Percentiles rank a stretch among this genome's conserved stretches.
phyloP scores from a whole-genome alignment of 805 yeast species.

The Debaryomyces tyrocola region DNA sequence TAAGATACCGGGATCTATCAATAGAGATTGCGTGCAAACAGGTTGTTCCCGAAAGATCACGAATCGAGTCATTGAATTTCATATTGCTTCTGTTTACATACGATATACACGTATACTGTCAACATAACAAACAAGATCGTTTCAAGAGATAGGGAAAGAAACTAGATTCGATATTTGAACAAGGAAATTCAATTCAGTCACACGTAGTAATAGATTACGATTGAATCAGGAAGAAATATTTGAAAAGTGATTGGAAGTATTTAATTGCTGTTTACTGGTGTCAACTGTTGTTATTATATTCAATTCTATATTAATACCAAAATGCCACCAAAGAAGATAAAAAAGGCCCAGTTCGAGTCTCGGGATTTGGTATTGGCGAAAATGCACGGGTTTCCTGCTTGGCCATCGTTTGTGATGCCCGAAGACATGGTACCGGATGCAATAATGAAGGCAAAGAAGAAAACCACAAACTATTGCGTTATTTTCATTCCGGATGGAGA shows the following conservation, averaged over 20 bases:
- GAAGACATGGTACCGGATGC: slow-evolving; percentile 33
- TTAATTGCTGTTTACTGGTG: background rate
- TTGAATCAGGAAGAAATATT: too few relatives aligned
- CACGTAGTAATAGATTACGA: too few relatives aligned
- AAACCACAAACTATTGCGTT: slow-evolving; percentile 38
- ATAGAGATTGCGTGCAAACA: background rate
- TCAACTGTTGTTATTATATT: background rate
- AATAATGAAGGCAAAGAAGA: slow-evolving; percentile 36
- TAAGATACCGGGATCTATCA: background rate
- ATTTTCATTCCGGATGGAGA: slow-evolving; percentile 49
- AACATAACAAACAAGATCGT: background rate
- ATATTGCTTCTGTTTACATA: background rate
- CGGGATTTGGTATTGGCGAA: slow-evolving; percentile 45
- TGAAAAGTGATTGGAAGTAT: too few relatives aligned
- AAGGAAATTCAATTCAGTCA: too few relatives aligned
- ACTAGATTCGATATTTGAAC: too few relatives aligned
- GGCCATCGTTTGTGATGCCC: slow-evolving; percentile 54
- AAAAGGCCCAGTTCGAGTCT: slow-evolving; percentile 22
- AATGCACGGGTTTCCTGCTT: slow-evolving; percentile 45
- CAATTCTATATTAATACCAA: background rate
- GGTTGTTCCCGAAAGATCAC: background rate
- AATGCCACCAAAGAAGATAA: slow-evolving; percentile 37
- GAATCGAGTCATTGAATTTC: background rate
- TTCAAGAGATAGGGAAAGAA: too few relatives aligned
- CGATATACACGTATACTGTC: background rate